Base-by-base conservation (phyloP, 73 alveolate species). In the Durusdinium trenchii region DNA sequence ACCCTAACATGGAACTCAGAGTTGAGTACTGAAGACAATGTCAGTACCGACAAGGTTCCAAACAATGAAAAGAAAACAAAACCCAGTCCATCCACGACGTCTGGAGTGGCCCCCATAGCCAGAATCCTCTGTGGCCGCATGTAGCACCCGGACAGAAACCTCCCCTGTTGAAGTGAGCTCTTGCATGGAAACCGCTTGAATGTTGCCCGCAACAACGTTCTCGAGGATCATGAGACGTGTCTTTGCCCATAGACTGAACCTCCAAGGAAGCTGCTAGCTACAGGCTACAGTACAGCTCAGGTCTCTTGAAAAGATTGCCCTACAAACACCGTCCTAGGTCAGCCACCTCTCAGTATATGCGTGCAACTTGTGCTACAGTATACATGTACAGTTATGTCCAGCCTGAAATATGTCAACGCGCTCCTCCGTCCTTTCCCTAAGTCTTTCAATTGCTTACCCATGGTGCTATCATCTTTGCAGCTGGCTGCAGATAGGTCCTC, bases 361-460 rank as follows among this genome's bases (percentile, higher is more conserved):
- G 38, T 12, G 16, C 9, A 62, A 35, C 16, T 40, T 23, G 5
- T 62, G 20, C 6, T 62, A 62, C 20, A 4, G 78, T 23, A 62
- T 14, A 23, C 38, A 62, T 9, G 42, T 62, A 62, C 20, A 35
- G 38, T 62, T 5, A 62, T 4, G 5, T 7, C 78, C 78, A 16
- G 82, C 82, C 82, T 69, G 82, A 69, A 69, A 69, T 69, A 48
- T 14, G 82, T 32, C 50, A 69, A 35, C 20, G 82, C 82, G 23
- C 50, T 2, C 50, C 6, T 69, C 20, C 82, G 47, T 2, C 82
- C 82, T 3, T 6, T 45, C 3, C 82, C 82, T 3, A 3, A 4
- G 82, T 69, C 20, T 69, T 69, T 4, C 50, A 3, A 30, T 3
- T n/a, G 10, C 3, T 12, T 5, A 2, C 82, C 82, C 82, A 6